These are phyloP conservation scores for Saprolegnia diclina DNA, from an alignment of 352 stramenopile genomes.

Conservation along the genomic window DNA sequence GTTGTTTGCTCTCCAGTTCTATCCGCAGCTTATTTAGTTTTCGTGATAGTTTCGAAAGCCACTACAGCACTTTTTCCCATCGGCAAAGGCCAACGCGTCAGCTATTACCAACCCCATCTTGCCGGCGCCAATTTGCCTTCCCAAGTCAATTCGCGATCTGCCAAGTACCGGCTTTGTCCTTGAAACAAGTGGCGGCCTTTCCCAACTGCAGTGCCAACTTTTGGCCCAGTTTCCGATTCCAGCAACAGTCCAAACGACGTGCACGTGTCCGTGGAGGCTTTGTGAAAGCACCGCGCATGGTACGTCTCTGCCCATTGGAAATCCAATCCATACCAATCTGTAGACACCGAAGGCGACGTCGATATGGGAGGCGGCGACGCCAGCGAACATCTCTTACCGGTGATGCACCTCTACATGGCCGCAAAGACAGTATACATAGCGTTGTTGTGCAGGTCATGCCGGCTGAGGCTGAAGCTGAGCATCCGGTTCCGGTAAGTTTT, in stretches of 20 bases:
- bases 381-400: no score
- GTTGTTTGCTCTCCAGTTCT: not conserved
- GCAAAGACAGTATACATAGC: no score
- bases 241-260: not conserved
- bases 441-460: no score
- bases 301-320: no score
- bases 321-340: no score
- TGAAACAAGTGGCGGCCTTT: not conserved
- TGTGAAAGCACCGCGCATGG: no score
- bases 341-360: no score
- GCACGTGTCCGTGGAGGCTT: not conserved
- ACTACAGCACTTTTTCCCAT: conserved; percentile 8
- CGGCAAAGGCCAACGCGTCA: not conserved
- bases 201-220: not conserved
- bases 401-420: no score
- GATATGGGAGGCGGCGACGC: no score
- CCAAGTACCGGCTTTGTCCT: not conserved
- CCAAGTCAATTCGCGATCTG: not conserved
- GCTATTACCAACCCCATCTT: not conserved
- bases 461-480: no score
- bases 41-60: conserved; percentile 12
- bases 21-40: not conserved
- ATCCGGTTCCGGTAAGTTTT: no score
- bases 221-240: not conserved
- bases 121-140: not conserved